phyloP scores from a whole-genome alignment of 768 basidiomycete genomes.

The Saitozyma sp. region DNA sequence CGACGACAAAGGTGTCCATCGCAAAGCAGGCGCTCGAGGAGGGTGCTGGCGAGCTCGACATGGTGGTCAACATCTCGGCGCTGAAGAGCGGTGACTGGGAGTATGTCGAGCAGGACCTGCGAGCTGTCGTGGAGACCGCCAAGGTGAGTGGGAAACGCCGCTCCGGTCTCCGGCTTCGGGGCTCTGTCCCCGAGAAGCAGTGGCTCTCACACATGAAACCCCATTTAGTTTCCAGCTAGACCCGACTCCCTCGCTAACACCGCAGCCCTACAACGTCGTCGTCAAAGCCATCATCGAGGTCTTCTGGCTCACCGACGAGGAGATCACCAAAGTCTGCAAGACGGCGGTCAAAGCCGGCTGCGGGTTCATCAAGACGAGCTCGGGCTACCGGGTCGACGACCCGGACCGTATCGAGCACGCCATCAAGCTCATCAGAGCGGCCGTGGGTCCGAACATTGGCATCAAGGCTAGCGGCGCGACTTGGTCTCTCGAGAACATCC shows the following conservation, averaged over 20 bases:
- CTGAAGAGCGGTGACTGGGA: not conserved
- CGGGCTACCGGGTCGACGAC: not conserved
- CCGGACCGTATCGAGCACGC: not conserved
- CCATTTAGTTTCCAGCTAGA: too few relatives aligned
- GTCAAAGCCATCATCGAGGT: conserved; percentile 5
- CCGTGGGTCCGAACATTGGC: not conserved
- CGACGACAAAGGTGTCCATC: not conserved
- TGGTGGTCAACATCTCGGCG: conserved; percentile 2
- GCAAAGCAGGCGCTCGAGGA: conserved; percentile 4
- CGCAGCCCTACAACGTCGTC: not conserved
- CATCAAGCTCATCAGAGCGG: not conserved
- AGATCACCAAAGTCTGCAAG: not conserved
- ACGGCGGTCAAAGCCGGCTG: not conserved
- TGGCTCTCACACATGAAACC: too few relatives aligned
- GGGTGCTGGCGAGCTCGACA: not conserved
- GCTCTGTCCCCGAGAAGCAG: too few relatives aligned
- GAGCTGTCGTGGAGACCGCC: not conserved
- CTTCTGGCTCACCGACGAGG: conserved; percentile 4
- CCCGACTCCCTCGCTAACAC: too few relatives aligned
- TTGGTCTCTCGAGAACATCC: not conserved
- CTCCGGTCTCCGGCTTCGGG: too few relatives aligned
- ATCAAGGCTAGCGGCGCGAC: not conserved
- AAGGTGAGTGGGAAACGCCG: too few relatives aligned
- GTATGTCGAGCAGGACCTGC: not conserved
- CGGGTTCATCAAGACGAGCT: conserved; percentile 2